Conservation (phyloP, 176 grass and related monocot species). For the Typha latifolia region DNA sequence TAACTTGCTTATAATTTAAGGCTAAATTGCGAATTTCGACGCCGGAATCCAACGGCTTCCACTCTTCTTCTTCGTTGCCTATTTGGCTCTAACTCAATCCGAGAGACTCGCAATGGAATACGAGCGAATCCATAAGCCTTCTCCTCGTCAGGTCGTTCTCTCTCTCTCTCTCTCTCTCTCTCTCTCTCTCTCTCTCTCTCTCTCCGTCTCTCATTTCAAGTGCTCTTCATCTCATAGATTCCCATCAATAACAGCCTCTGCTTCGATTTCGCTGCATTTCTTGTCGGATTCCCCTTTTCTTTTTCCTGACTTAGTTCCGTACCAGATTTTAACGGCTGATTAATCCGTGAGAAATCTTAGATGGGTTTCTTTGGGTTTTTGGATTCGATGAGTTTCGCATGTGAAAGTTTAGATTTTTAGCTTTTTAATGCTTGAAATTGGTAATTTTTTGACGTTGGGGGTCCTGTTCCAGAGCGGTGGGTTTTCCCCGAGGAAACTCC, state of each 20-base stretch:
- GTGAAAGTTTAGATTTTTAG: background rate
- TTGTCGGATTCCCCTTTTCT: background rate
- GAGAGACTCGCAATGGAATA: background rate
- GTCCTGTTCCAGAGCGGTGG: background rate
- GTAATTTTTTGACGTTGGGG: background rate
- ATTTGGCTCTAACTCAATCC: too few species aligned
- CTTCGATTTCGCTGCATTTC: background rate
- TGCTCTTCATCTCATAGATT: background rate
- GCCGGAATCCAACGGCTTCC: background rate
- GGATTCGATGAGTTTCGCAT: background rate
- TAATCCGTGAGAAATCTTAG: background rate
- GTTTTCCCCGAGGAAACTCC: background rate
- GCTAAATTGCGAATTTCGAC: too few species aligned
- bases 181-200: background rate
- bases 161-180: background rate
- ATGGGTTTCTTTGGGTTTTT: background rate
- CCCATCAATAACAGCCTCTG: background rate
- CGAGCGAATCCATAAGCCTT: conserved; percentile 1
- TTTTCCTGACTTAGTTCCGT: background rate
- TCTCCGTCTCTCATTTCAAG: background rate
- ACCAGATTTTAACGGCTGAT: background rate
- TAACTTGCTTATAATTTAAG: too few species aligned
- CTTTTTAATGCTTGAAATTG: background rate
- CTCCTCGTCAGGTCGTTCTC: background rate
- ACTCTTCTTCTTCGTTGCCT: background rate